phyloP scores from a whole-genome alignment of 257 asterid genomes.

The Solanum chilense region DNA sequence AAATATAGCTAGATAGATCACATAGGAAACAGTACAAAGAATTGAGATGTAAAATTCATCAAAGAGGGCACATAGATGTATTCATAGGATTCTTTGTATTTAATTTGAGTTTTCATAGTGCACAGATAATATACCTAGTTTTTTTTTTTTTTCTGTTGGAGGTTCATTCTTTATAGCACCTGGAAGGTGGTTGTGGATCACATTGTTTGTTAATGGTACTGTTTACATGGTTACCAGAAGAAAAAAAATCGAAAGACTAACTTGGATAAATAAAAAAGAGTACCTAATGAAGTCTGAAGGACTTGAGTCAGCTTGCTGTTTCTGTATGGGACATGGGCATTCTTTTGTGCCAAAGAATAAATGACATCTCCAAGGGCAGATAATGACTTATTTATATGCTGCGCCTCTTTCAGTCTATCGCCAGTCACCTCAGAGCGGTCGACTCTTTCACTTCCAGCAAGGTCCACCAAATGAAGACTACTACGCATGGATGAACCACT shows the following conservation, averaged over 20 bases:
- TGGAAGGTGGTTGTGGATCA: neutral
- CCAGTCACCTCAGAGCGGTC: conserved; percentile 50
- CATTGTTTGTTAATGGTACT: neutral
- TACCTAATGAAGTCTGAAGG: conserved; percentile 53
- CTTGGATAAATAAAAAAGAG: neutral
- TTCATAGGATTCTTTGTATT: neutral
- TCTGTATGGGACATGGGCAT: conserved; percentile 43
- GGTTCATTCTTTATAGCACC: neutral
- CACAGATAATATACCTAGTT: neutral
- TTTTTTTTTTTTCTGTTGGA: neutral
- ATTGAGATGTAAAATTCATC: neutral
- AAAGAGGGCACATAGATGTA: neutral
- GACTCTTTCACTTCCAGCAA: conserved; percentile 64
- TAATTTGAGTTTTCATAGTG: neutral
- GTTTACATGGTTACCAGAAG: neutral
- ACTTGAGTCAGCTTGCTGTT: conserved; percentile 55
- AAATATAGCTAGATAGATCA: neutral
- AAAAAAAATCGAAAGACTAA: neutral
- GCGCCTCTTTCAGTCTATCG: conserved; percentile 48
- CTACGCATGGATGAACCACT: conserved; percentile 34
- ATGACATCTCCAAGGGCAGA: conserved; percentile 62
- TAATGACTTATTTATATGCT: conserved; percentile 39
- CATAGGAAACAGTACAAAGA: neutral
- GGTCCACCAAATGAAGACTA: conserved; percentile 53
- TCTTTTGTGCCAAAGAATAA: conserved; percentile 40